Evolutionary conservation across 148 eudicot species (phyloP), one percentile per base, ranked within the genome.

Genomic region (Fagopyrum tataricum): DNA sequence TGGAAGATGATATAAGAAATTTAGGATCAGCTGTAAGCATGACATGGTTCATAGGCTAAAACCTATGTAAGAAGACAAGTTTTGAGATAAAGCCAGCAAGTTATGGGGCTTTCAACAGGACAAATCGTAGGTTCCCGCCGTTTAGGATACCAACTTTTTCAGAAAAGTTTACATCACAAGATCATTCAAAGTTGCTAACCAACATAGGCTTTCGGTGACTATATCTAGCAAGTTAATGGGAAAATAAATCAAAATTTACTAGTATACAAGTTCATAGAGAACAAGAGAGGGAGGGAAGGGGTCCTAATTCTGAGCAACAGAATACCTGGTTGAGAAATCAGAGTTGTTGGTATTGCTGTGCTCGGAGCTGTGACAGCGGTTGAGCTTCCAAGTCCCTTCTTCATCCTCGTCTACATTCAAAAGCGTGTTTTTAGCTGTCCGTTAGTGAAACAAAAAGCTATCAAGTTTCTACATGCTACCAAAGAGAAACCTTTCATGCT

Each of bases 311-410:
- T 18, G 52, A 70, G 39, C 49, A 44, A 80, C 13, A 41, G 46
- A 44, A 18, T 78, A 84, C 86, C 86, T 78, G 81, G 31, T 71
- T 73, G 83, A 42, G 77, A 44, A 37, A 73, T 53, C 56, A 58
- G 74, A 58, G 47, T 53, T 18, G 80, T 21, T 55, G 76, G 55
- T 67, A 69, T 44, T 43, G 52, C 43, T 44, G 52, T 26, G 47
- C 75, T 15, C 17, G 78, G 49, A 17, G 69, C 17, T 14, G 83
- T 69, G 11, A 81, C 31, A 53, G 75, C 56, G 55, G 80, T 76
- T 26, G 80, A 74, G 69, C 68, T 74, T 12, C 78, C 82, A 17
- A 79, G 75, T n/a, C 67, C 80, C 70, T 77, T 81, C 47, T 84
- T 84, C 43, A 74, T 24, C 78, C 77, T 84, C 15, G 76, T 69